Evolutionary conservation across 305 asterid species (phyloP), one percentile per base, ranked within the genome.

Genomic region (Fraxinus platypoda): DNA sequence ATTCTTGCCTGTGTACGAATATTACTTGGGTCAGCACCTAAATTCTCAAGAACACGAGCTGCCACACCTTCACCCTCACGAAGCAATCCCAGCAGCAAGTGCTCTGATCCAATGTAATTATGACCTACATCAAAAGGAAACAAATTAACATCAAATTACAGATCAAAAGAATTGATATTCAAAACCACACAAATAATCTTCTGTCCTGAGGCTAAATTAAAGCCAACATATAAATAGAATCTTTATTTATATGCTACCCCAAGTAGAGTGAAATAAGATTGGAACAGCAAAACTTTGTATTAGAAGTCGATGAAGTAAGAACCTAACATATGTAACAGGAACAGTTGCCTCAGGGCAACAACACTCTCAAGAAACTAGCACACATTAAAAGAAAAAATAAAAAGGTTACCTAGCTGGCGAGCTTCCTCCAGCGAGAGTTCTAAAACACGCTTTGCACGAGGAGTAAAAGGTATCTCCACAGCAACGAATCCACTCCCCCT

Each of bases 1-100:
- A 31, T 81, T 84, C 87, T 90, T 83, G 84, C 99, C 97, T 95
- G 97, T 70, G 99, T 94, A 81, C 98, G 92, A 81, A 95, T 95
- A 87, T 95, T 94, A 84, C 94, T 92, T 35, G 98, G 94, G 84
- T 95, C 98, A 37, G 98, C 98, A 72, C 99, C 99, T 82, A 95
- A 90, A 85, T 92, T 95, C 89, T 95, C 99, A 78, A 95, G 98
- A 71, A 92, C 97, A 62, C 97, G 97, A 57, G 97, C 98, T 72
- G 98, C 99, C 83, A 94, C 99, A 76, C 99, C 99, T 90, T 95
- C 98, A 77, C 99, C 99, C 89, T 95, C 99, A 34, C 98, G 98
- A 82, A 95, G 97, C 91, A 95, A 91, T 79, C 99, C 99, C 84
- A 95, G 90, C 77, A 95, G 88, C 90, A 95, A 94, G 88, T 95